Base-by-base conservation (phyloP, 1,284 basidiomycete genomes). In the Ceratobasidium sp. region DNA sequence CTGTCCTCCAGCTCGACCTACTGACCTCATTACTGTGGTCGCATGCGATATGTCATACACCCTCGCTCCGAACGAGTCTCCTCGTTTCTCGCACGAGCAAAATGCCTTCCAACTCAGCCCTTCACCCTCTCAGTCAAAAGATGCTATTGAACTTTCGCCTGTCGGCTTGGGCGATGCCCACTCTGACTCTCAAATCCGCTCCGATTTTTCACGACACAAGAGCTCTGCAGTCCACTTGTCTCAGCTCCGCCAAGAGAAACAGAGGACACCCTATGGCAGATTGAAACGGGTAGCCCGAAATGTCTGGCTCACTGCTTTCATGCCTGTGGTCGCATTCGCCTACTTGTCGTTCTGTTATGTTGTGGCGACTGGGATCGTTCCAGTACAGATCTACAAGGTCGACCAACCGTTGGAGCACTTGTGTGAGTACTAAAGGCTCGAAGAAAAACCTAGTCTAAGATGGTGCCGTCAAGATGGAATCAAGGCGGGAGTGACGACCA, bases 401-500 rank as follows among this genome's bases (percentile, higher is more conserved):
- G 57, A 71, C 16, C 35, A 58, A 21, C 67, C 67, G 21, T 23
- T 35, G 28, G 38, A 50, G 0, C 67, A 71, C 21, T 50, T 71
- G 30, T 71, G 67, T 71, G 38, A 59, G 67, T 71, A 16, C n/a
- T 2, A 11, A 38, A 11, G 11, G 23, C 23, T 30, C 44, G 9
- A 16, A 28, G 21, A 11, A 18, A 11, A 5, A 8, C 4, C 5
- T 28, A 4, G 4, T 41, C 8, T 38, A 2, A 26, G 13, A 16
- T 38, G 14, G 38, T 13, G 35, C 18, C 1, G 9, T 59, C 28
- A n/a, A 71, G 67, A 43, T 35, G 55, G 50, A n/a, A 71, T 71
- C n/a, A 71, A 71, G 55, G 67, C 67, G 13, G 67, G 67, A 1
- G 67, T 71, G 3, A 71, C 67, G 2, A 71, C 67, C 2, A 32